A percentile compares a stretch with the other conserved stretches of the same genome.
phyloP scores from a whole-genome alignment of 192 early-diverging fungal genomes.

The Fimicolochytrium jonesii region DNA sequence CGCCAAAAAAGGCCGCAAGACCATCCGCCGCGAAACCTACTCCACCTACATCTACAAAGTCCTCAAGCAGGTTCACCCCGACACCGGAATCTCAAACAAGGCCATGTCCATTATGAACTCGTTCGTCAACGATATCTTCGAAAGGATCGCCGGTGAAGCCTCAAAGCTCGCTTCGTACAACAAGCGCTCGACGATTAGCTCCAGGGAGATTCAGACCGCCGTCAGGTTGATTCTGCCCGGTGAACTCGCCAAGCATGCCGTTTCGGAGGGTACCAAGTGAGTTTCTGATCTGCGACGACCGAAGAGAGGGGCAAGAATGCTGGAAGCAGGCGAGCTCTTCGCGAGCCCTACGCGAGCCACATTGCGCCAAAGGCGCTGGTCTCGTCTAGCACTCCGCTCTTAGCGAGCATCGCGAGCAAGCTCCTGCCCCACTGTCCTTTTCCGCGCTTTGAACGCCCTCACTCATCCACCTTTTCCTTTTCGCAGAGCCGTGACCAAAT shows the following conservation, averaged over 20 bases:
- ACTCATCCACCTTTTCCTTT: not conserved
- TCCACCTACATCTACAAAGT: conserved; percentile 97
- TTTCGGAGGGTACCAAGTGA: conserved; percentile 93
- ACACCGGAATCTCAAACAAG: conserved; percentile 97
- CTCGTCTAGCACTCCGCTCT: no score
- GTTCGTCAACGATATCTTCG: conserved; percentile 98
- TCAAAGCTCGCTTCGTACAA: conserved; percentile 83
- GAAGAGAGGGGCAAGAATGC: not conserved
- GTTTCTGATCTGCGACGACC: not conserved
- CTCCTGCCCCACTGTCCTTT: no score
- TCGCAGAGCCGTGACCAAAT: conserved; percentile 86
- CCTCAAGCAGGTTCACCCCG: conserved; percentile 96
- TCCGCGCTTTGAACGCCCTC: no score
- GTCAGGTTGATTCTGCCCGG: conserved; percentile 79
- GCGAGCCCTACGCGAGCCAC: not conserved
- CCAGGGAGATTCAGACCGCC: conserved; percentile 89
- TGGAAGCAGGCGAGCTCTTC: not conserved
- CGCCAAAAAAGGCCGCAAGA: conserved; percentile 65
- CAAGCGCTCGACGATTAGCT: conserved; percentile 94
- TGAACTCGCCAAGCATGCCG: conserved; percentile 95
- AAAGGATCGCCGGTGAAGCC: conserved; percentile 75
- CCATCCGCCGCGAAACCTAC: conserved; percentile 84
- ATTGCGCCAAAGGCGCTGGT: not conserved
- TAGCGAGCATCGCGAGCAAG: no score
- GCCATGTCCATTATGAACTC: conserved; percentile 98